phyloP scores from a whole-genome alignment of 805 yeast species.

The Candida arabinofermentans region DNA sequence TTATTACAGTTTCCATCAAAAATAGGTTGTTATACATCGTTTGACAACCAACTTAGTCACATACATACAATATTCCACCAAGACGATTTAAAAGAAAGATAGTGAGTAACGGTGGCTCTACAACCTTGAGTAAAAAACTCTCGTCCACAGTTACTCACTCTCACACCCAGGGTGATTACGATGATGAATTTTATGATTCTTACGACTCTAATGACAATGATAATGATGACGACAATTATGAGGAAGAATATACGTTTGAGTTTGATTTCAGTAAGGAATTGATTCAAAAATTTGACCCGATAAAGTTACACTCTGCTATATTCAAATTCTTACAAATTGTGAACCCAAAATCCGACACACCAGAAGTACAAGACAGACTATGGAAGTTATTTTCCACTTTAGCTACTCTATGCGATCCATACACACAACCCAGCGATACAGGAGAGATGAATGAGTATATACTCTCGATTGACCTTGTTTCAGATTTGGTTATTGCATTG shows the following conservation, averaged over 20 bases:
- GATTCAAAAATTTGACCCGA: slow-evolving; percentile 20
- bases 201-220: slow-evolving; percentile 7
- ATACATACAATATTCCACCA: slow-evolving; percentile 11
- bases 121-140: background rate
- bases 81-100: slow-evolving; percentile 7
- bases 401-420: slow-evolving; percentile 51
- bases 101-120: slow-evolving; percentile 5
- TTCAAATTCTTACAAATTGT: slow-evolving; percentile 24
- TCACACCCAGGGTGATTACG: background rate
- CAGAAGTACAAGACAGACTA: slow-evolving; percentile 6
- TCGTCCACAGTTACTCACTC: slow-evolving; percentile 1
- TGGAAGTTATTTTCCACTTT: slow-evolving; percentile 27
- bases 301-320: slow-evolving; percentile 30
- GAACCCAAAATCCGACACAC: slow-evolving; percentile 8
- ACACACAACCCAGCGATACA: slow-evolving; percentile 64
- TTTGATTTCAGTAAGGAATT: slow-evolving; percentile 18
- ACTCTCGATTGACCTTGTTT: slow-evolving; percentile 52
- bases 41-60: background rate
- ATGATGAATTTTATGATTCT: slow-evolving; percentile 4
- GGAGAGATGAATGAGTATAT: slow-evolving; percentile 43
- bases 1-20: too few species aligned
- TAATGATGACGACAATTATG: slow-evolving; percentile 12
- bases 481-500: slow-evolving; percentile 48
- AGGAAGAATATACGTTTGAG: slow-evolving; percentile 30
- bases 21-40: too few species aligned